Percentiles rank a stretch among this genome's conserved stretches.
These are phyloP conservation scores for Tulasnella sp. DNA, from an alignment of 768 basidiomycete species.

Conservation along the genomic window DNA sequence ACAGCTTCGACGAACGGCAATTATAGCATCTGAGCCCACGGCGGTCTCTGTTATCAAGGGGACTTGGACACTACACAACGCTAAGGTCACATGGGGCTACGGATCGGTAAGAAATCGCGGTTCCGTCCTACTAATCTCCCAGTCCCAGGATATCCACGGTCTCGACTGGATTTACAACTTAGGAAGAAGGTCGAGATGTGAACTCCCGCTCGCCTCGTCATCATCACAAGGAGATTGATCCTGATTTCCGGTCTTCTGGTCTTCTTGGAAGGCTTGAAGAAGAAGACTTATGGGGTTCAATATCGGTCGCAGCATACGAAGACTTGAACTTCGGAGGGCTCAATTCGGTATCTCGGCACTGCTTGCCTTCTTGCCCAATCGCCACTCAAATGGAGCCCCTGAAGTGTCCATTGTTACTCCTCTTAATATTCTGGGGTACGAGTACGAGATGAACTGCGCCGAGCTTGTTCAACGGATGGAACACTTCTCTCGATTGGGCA, in stretches of 20 bases:
- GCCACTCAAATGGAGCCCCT: neutral
- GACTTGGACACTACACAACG: neutral
- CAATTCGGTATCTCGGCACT: neutral
- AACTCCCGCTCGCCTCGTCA: neutral
- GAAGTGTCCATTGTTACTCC: slow-evolving; percentile 1
- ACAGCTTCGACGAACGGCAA: slow-evolving; percentile 2
- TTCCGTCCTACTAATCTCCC: neutral
- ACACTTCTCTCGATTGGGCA: neutral
- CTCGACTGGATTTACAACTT: neutral
- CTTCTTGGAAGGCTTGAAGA: neutral
- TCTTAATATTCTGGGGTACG: neutral
- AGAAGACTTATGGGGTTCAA: neutral
- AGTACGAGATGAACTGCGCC: neutral
- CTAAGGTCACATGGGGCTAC: neutral
- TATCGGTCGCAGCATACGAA: neutral
- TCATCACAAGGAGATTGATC: neutral
- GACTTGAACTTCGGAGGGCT: neutral
- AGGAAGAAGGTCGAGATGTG: neutral
- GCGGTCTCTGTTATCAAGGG: slow-evolving; percentile 2
- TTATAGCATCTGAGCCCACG: neutral
- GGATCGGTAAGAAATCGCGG: neutral
- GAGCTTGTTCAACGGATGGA: slow-evolving; percentile 7
- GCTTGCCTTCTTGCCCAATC: neutral
- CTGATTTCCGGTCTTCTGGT: neutral
- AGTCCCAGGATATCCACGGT: neutral